phyloP scores from a whole-genome alignment of 495 filamentous ascomycete genomes.

The Xylaria flabelliformis region DNA sequence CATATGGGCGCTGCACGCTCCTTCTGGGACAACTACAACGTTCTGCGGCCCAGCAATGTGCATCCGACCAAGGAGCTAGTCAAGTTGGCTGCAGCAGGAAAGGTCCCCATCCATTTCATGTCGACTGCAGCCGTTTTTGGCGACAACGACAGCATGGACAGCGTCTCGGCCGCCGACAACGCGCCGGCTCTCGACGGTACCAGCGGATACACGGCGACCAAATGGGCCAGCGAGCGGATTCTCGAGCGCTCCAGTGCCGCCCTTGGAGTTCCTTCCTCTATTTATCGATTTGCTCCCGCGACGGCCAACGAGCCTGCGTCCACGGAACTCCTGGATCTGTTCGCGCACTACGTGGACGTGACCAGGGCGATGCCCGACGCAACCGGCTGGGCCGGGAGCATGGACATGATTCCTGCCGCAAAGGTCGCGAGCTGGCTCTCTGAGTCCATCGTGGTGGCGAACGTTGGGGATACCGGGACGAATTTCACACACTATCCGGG shows the following conservation, averaged over 20 bases:
- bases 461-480: background rate
- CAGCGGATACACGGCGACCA: conserved; percentile 56
- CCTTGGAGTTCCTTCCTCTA: conserved; percentile 42
- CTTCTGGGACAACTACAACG: conserved; percentile 55
- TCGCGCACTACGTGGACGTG: conserved; percentile 30
- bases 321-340: conserved; percentile 28
- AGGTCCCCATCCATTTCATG: conserved; percentile 54
- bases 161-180: background rate
- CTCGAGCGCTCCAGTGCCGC: conserved; percentile 46
- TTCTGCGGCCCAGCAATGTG: conserved; percentile 52
- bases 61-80: conserved; percentile 51
- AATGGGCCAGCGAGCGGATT: conserved; percentile 61
- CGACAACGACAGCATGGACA: background rate
- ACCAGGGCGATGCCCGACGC: conserved; percentile 27
- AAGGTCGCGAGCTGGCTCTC: conserved; percentile 6
- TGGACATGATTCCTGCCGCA: conserved; percentile 4
- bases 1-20: conserved; percentile 61
- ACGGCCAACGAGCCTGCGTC: conserved; percentile 8
- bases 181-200: conserved; percentile 31
- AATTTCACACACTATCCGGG: conserved; percentile 7
- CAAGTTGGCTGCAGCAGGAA: conserved; percentile 39
- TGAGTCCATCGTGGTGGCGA: background rate
- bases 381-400: conserved; percentile 8
- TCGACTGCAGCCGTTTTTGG: conserved; percentile 49
- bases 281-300: conserved; percentile 44